Conservation (phyloP, 345 rosid genomes). For the Ailanthus altissimus region DNA sequence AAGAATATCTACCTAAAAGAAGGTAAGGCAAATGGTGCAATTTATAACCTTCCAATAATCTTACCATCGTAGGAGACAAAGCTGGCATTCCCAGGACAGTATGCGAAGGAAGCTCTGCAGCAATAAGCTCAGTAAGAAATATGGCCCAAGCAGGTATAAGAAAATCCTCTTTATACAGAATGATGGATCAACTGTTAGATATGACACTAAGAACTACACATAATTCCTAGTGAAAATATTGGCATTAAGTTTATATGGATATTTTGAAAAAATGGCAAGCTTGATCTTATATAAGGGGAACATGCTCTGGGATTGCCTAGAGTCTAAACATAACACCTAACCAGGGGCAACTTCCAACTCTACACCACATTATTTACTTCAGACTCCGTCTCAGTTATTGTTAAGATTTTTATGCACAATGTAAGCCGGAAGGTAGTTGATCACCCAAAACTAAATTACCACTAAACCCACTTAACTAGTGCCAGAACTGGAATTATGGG, state of each 20-base stretch:
- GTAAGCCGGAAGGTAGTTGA: background rate
- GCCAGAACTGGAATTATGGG: background rate
- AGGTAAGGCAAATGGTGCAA: conserved; percentile 1
- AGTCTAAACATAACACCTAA: background rate
- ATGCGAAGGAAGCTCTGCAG: conserved; percentile 65
- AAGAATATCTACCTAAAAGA: conserved; percentile 14
- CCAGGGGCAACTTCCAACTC: background rate
- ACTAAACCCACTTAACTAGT: background rate
- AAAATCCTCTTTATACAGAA: background rate
- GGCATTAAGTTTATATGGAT: background rate
- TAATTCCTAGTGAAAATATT: background rate
- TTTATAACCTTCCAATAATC: conserved; percentile 21
- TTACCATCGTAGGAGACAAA: conserved; percentile 98
- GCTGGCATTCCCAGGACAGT: conserved; percentile 89
- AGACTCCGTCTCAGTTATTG: background rate
- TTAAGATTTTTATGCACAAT: background rate
- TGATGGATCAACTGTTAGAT: background rate
- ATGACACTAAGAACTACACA: background rate
- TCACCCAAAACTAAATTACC: background rate
- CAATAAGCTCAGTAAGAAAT: conserved; percentile 18
- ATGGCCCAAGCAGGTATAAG: background rate
- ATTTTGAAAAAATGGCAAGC: background rate
- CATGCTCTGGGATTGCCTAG: background rate
- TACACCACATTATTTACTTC: conserved; percentile 4
- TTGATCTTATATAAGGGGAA: background rate